Conservation (phyloP, 495 filamentous ascomycete species). For the Apiosordaria backusii region DNA sequence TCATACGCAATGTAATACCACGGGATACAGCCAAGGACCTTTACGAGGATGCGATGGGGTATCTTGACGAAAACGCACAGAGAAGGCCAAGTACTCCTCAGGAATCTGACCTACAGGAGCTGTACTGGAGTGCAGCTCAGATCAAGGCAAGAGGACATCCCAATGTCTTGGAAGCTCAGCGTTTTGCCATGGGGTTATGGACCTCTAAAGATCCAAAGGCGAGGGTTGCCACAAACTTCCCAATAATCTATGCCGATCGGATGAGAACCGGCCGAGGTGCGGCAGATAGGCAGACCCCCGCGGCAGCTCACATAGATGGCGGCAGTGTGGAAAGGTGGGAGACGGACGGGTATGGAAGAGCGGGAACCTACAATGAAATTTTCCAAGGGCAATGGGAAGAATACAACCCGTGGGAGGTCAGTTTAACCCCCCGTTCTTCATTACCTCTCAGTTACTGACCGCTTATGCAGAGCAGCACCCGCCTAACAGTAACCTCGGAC, state of each 20-base stretch:
- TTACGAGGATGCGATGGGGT: conserved; percentile 51
- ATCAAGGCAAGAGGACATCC: conserved; percentile 70
- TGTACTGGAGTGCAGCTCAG: conserved; percentile 81
- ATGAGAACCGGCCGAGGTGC: conserved; percentile 56
- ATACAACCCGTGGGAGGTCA: conserved; percentile 73
- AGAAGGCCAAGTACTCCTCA: conserved; percentile 36
- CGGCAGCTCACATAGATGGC: conserved; percentile 63
- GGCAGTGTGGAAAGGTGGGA: conserved; percentile 89
- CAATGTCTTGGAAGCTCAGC: conserved; percentile 66
- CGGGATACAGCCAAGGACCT: conserved; percentile 50
- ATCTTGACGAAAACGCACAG: conserved; percentile 54
- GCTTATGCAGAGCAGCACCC: conserved; percentile 49
- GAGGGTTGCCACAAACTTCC: conserved; percentile 55
- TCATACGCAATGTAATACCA: conserved; percentile 59
- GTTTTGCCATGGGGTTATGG: conserved; percentile 75
- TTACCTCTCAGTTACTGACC: background rate
- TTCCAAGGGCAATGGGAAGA: conserved; percentile 74
- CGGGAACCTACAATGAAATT: conserved; percentile 65
- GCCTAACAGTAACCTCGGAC: conserved; percentile 66
- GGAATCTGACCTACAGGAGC: conserved; percentile 66
- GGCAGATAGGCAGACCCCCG: background rate
- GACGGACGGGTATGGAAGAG: conserved; percentile 68
- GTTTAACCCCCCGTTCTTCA: background rate
- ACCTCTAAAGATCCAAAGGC: conserved; percentile 62
- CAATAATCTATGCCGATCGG: conserved; percentile 75